Conservation (phyloP, 2,329 filamentous ascomycete genomes). For the Aspergillus neotritici region DNA sequence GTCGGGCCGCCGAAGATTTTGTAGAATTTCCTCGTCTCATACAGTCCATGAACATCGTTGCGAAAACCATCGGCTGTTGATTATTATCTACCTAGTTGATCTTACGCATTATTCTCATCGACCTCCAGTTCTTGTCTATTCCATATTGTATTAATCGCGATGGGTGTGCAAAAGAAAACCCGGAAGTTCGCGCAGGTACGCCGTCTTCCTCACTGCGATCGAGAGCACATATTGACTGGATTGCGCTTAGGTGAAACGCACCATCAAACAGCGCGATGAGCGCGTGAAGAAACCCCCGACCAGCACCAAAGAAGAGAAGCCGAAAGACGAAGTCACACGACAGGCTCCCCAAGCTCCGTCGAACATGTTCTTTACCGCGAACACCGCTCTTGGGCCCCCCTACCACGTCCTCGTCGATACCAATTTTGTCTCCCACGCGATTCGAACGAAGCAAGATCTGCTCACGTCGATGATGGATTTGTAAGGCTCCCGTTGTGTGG, state of each 20-base stretch:
- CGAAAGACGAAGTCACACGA: conserved; percentile 14
- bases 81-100: too few relatives aligned
- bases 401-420: conserved; percentile 79
- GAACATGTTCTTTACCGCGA: conserved; percentile 82
- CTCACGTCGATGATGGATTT: conserved; percentile 86
- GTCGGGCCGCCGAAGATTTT: conserved; percentile 3
- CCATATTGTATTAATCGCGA: conserved; percentile 39
- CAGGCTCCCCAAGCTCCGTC: conserved; percentile 55
- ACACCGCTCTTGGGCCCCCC: conserved; percentile 76
- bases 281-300: conserved; percentile 14
- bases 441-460: conserved; percentile 83
- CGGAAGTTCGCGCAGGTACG: conserved; percentile 87
- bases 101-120: too few relatives aligned
- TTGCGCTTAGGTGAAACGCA: conserved; percentile 17
- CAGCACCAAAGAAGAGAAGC: conserved; percentile 10
- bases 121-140: neutral
- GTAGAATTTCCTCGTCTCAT: too few relatives aligned
- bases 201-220: conserved; percentile 40
- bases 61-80: neutral
- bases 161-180: conserved; percentile 86
- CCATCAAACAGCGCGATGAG: conserved; percentile 16
- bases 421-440: conserved; percentile 86
- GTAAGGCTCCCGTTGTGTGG: conserved; percentile 7
- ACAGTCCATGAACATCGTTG: neutral
- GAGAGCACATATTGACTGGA: conserved; percentile 39